Percentiles rank a stretch among this genome's conserved stretches.
Evolutionary conservation across 1,139 yeast species (phyloP).

Genomic region (Geotrichum phurueaensis): DNA sequence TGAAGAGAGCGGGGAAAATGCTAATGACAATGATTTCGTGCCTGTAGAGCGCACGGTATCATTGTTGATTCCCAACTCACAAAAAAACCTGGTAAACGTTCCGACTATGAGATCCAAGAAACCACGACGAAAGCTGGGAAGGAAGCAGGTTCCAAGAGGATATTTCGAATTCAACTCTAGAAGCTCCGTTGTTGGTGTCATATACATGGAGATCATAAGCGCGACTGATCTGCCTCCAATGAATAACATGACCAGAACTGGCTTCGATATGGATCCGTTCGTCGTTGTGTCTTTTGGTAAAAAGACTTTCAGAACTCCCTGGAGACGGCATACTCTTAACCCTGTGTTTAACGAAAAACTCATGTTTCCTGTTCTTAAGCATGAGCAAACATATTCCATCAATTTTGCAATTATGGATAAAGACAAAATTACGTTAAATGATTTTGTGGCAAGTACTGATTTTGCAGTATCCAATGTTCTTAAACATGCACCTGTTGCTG

Average conservation of each 20-base stretch:
- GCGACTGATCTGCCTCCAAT: conserved; percentile 48
- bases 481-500: conserved; percentile 34
- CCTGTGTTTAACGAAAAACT: conserved; percentile 79
- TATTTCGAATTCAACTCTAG: conserved; percentile 36
- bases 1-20: not conserved
- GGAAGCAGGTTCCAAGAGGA: conserved; percentile 10
- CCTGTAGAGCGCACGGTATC: conserved; percentile 10
- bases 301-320: conserved; percentile 78
- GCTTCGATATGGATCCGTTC: conserved; percentile 95
- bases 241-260: conserved; percentile 47
- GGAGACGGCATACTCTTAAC: conserved; percentile 74
- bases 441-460: conserved; percentile 63
- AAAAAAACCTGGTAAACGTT: conserved; percentile 9
- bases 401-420: conserved; percentile 74
- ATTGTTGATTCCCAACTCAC: conserved; percentile 8
- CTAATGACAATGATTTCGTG: not conserved
- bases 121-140: conserved; percentile 4
- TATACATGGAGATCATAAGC: conserved; percentile 67
- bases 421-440: conserved; percentile 77
- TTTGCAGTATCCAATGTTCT: conserved; percentile 49
- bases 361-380: conserved; percentile 67
- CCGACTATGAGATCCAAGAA: conserved; percentile 5
- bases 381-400: conserved; percentile 60
- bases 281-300: conserved; percentile 88
- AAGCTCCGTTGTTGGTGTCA: conserved; percentile 58